phyloP scores from a whole-genome alignment of 2,329 filamentous ascomycete genomes.

The Metarhizium robertsii region DNA sequence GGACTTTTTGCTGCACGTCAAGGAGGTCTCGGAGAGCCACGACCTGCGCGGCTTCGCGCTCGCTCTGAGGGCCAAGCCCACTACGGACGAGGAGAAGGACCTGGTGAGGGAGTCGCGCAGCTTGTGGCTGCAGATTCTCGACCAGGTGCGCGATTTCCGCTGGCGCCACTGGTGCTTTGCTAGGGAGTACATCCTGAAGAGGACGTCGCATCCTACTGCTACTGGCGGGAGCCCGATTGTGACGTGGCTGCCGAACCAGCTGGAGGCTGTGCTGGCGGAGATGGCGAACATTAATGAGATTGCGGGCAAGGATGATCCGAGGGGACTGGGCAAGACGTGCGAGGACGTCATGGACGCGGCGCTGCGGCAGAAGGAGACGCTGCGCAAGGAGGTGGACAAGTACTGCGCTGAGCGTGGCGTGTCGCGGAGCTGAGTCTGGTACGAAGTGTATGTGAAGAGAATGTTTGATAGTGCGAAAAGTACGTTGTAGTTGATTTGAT shows the following conservation, averaged over 20 bases:
- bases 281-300: conserved; percentile 52
- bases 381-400: conserved; percentile 66
- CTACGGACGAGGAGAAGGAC: conserved; percentile 22
- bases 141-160: conserved; percentile 72
- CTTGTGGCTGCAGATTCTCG: conserved; percentile 55
- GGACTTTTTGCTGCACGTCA: conserved; percentile 69
- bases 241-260: conserved; percentile 76
- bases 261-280: conserved; percentile 62
- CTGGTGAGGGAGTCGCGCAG: conserved; percentile 45
- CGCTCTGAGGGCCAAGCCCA: conserved; percentile 13
- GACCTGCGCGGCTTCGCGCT: conserved; percentile 52
- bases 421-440: background rate
- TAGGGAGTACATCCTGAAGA: conserved; percentile 74
- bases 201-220: conserved; percentile 65
- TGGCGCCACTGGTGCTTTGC: conserved; percentile 85
- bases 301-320: conserved; percentile 26
- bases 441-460: no score
- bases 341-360: conserved; percentile 60
- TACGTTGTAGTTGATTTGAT: no score
- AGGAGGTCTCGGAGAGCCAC: conserved; percentile 35
- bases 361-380: conserved; percentile 51
- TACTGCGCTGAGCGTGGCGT: conserved; percentile 58
- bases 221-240: conserved; percentile 77
- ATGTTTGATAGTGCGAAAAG: no score
- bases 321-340: conserved; percentile 34